Evolutionary conservation across 805 yeast genomes (phyloP).

Genomic region (Candida boidinii): DNA sequence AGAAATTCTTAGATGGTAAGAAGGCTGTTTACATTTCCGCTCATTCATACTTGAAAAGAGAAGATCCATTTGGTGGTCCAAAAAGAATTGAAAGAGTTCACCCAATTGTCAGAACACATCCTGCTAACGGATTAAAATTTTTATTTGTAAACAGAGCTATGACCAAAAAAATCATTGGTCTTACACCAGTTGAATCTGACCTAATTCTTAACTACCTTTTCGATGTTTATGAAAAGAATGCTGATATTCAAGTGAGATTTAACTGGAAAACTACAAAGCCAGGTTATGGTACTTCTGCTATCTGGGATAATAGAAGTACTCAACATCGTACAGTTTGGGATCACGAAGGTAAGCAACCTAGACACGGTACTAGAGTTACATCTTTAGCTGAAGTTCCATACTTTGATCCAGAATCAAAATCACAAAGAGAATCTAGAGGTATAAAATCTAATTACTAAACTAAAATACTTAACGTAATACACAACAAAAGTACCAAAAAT

Average conservation of each 20-base stretch:
- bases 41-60: conserved; percentile 29
- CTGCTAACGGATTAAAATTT: conserved; percentile 57
- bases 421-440: conserved; percentile 47
- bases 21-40: conserved; percentile 35
- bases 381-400: conserved; percentile 46
- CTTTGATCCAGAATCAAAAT: conserved; percentile 40
- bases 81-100: conserved; percentile 46
- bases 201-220: conserved; percentile 38
- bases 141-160: conserved; percentile 43
- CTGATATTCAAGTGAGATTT: conserved; percentile 48
- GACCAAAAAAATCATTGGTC: conserved; percentile 44
- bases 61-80: conserved; percentile 38
- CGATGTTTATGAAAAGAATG: conserved; percentile 38
- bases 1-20: conserved; percentile 44
- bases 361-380: conserved; percentile 49
- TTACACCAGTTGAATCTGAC: conserved; percentile 41
- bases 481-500: no score
- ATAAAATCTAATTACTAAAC: conserved; percentile 12
- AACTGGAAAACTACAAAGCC: conserved; percentile 33
- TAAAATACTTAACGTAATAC: conserved; percentile 3
- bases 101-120: conserved; percentile 56
- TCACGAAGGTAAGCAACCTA: conserved; percentile 30
- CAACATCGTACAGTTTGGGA: conserved; percentile 39
- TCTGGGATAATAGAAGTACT: conserved; percentile 42
- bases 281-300: conserved; percentile 36